Base-by-base conservation (phyloP, 345 rosid species). In the Populus nigra region DNA sequence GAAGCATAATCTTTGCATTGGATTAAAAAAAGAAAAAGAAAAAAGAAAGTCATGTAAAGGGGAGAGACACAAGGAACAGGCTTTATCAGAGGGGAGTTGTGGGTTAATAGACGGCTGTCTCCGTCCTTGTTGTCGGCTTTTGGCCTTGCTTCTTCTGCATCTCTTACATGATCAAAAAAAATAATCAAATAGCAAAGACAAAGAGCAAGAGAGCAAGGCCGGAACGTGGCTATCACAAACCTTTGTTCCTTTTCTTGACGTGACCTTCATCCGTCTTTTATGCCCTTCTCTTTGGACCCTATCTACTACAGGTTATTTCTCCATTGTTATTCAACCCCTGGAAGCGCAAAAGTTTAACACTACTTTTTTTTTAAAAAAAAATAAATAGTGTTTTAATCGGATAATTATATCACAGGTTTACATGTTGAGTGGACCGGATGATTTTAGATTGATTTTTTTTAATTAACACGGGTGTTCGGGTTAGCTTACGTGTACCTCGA, bases 21-120 rank as follows among this genome's bases (percentile, higher is more conserved):
- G 17, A 18, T 11, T 41, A 41, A 41, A 10, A 41, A 9, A 41
- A 0, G 7, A 39, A 39, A 12, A 41, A 38, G 1, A 7, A 38
- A 8, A 45, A 45, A 13, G 2, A 4, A 47, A 13, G 50, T 3
- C 50, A 11, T 13, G 55, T n/a, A 57, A 36, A 50, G 27, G 5
- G 6, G 57, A 69, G 82, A 63, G 75, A 83, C 83, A 76, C 27
- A 71, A 39, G 49, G 77, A 35, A 79, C 84, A 84, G 87, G 86
- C 88, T 89, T 89, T 82, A 74, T 69, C 82, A 82, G 84, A 79
- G 69, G 76, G 27, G 81, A 71, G 86, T 82, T 71, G 83, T 79
- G 85, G 86, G 90, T 71, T 71, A 76, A 83, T 80, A 86, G 88
- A 86, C 91, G 90, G 90, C 89, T 90, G 90, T 68, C 72, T 76